Base-by-base conservation (phyloP, 1,139 yeast genomes). In the Chernovozyma aurita region DNA sequence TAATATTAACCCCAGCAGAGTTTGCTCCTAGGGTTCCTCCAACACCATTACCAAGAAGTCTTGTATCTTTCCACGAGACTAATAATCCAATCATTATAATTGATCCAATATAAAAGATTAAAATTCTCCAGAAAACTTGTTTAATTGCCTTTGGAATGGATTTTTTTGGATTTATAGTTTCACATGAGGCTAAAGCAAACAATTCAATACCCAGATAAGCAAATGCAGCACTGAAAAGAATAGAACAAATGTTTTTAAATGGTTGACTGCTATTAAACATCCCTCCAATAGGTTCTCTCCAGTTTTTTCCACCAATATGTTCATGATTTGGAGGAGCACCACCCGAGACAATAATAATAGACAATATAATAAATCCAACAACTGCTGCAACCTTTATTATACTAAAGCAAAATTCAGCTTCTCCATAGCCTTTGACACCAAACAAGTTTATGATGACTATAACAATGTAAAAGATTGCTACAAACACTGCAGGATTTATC, bases 351-450 rank as follows among this genome's bases (percentile, higher is more conserved):
- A 63, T 52, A 18, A 62, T 42, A 2, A 40, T 28, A 8, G 37
- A 55, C 12, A 62, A 42, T 15, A 63, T 53, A 27, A 60, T 49
- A 38, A 63, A 63, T 4, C 65, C 65, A 20, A 58, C 40, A 29
- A 63, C 62, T 29, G 65, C 64, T 21, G 48, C 32, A 18, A 63
- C 57, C 42, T 63, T 63, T 28, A 60, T 50, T 29, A 61, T 40
- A 33, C 63, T 52, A 41, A 62, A 55, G 2, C 53, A 42, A 31
- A 51, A 49, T 44, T 63, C 69, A 5, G 59, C 63, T 45, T 61
- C 68, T 34, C 67, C 67, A 40, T 61, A 61, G 9, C 67, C 66
- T 41, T 48, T 55, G 8, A 61, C 65, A 13, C 67, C 68, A 42
- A 61, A 60, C 22, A 62, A 42, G 40, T 61, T 61, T 22, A 62